A percentile compares a stretch with the other conserved stretches of the same genome.
Conservation (phyloP, 2,329 filamentous ascomycete genomes). For the Aspergillus intermedius region DNA sequence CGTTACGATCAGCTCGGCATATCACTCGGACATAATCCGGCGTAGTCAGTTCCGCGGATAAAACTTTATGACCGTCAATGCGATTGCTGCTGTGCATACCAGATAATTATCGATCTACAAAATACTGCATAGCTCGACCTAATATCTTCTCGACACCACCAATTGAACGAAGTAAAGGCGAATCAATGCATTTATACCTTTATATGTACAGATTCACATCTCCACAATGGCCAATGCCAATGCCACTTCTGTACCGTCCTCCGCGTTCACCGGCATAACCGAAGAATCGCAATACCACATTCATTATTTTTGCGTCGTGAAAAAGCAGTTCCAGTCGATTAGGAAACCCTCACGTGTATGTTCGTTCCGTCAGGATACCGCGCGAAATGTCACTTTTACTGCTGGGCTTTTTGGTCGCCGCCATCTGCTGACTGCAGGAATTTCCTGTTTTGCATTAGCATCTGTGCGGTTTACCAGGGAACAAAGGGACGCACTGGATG, state of each 20-base stretch:
- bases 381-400: conserved; percentile 19
- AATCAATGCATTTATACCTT: conserved; percentile 18
- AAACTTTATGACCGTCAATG: no score
- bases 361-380: background rate
- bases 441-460: conserved; percentile 30
- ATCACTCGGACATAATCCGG: no score
- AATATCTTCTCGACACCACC: no score
- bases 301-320: no score
- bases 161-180: background rate
- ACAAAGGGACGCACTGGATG: conserved; percentile 51
- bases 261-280: background rate
- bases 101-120: no score
- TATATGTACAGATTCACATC: conserved; percentile 24
- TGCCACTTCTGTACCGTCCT: background rate
- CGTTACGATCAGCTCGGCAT: no score
- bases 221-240: conserved; percentile 1
- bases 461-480: background rate
- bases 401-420: conserved; percentile 41
- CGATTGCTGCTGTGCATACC: no score
- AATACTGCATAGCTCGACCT: no score
- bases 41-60: no score
- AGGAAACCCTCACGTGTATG: background rate
- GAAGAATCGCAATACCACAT: no score
- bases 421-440: conserved; percentile 46
- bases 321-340: background rate